These are phyloP conservation scores for Salvia sclarea DNA, from an alignment of 305 asterid genomes.

Conservation along the genomic window DNA sequence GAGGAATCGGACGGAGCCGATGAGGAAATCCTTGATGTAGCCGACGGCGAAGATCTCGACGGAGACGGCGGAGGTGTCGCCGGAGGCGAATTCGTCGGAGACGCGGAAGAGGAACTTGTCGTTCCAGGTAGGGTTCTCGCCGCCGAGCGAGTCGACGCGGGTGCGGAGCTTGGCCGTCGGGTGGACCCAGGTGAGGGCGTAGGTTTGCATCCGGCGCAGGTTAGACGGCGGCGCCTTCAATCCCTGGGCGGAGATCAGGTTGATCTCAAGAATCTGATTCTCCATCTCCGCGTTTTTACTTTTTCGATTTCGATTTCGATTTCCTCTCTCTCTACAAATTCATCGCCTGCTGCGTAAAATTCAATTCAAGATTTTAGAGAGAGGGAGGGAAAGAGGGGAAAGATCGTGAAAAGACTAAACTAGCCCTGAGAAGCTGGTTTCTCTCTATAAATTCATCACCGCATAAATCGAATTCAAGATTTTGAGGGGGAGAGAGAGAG, in stretches of 20 bases:
- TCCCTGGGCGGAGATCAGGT: conserved; percentile 89
- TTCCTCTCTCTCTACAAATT: conserved; percentile 29
- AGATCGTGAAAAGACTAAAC: neutral
- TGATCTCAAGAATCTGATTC: conserved; percentile 74
- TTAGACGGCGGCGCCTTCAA: conserved; percentile 60
- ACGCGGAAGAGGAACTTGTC: conserved; percentile 87
- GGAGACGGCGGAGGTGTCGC: conserved; percentile 84
- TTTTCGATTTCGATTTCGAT: neutral
- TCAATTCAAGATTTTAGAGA: conserved; percentile 12
- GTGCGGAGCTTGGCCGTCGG: conserved; percentile 67
- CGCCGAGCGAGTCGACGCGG: conserved; percentile 58
- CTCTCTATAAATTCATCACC: no score
- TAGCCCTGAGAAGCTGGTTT: neutral
- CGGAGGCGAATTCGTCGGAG: conserved; percentile 52
- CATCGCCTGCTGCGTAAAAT: no score
- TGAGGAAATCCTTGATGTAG: conserved; percentile 54
- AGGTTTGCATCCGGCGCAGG: conserved; percentile 63
- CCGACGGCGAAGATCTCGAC: conserved; percentile 81
- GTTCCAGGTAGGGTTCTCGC: conserved; percentile 88
- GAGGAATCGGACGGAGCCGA: conserved; percentile 77
- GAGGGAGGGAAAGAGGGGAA: conserved; percentile 3
- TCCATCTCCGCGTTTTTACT: conserved; percentile 30
- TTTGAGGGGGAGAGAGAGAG: no score
- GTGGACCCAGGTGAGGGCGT: conserved; percentile 77
- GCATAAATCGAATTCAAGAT: no score